phyloP scores from a whole-genome alignment of 108 stramenopile genomes.

The Nitzschia inconspicua region DNA sequence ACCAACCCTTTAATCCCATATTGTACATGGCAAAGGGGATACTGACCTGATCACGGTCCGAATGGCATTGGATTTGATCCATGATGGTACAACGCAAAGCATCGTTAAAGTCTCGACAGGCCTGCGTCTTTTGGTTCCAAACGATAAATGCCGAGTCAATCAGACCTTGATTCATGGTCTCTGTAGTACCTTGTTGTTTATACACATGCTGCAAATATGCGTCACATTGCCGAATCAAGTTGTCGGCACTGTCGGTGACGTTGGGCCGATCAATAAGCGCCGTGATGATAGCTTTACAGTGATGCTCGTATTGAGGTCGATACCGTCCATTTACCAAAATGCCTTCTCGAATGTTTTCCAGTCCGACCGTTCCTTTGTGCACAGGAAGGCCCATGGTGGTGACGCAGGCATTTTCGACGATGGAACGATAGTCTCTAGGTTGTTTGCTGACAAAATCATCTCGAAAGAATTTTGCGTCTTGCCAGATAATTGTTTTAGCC shows the following conservation, averaged over 20 bases:
- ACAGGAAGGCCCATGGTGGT: constrained; percentile 1
- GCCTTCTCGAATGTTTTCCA: constrained; percentile 4
- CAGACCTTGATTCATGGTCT: constrained; percentile 7
- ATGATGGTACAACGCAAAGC: constrained; percentile 10
- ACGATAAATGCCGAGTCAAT: constrained; percentile 12
- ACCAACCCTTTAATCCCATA: constrained; percentile 1
- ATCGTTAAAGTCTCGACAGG: constrained; percentile 5
- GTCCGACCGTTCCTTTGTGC: constrained; percentile 9
- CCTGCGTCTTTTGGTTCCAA: constrained; percentile 15
- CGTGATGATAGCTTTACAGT: constrained; percentile 3
- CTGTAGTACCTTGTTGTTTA: constrained; percentile 1
- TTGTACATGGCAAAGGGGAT: constrained; percentile 20
- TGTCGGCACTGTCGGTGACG: constrained; percentile 8
- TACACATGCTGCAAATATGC: constrained; percentile 11
- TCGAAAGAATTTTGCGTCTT: constrained; percentile 15
- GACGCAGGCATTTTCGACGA: constrained; percentile 1
- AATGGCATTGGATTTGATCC: constrained; percentile 11
- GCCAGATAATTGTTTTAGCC: constrained; percentile 7
- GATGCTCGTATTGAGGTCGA: constrained; percentile 7
- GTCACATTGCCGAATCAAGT: constrained; percentile 10
- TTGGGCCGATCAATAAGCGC: constrained; percentile 1
- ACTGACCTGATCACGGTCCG: constrained; percentile 10
- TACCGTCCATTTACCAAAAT: neutral
- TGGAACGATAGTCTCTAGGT: neutral
- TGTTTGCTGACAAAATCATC: constrained; percentile 13